Evolutionary conservation across 768 basidiomycete species (phyloP), one percentile per base, ranked within the genome.

Genomic region (Tylopilus sp.): DNA sequence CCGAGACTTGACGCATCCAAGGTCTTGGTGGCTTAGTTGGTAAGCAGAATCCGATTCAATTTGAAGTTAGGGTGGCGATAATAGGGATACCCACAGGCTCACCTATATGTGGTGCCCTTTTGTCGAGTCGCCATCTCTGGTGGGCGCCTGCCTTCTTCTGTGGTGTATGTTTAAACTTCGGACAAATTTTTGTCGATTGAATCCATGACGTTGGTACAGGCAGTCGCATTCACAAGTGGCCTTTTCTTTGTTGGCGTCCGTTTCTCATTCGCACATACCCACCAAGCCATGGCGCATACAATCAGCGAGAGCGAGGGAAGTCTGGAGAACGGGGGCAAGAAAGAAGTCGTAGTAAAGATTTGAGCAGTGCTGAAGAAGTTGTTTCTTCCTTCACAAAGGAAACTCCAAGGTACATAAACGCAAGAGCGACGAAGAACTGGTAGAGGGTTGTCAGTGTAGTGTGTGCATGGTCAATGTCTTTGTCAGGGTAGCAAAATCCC

Each of bases 51-150:
- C 11, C 20, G 15, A 22, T 30, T 22, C 18, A n/a, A 9, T 45
- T 6, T 0, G 12, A 7, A 0, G 5, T 11, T 23, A 11, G n/a
- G 17, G 18, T 10, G 22, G n/a, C n/a, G n/a, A 17, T 8, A 58
- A 31, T 35, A 44, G 6, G 41, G 66, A n/a, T 65, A 17, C 42
- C 36, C 33, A 8, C 48, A 76, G 81, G 81, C 3, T 73, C 79
- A 0, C 82, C 83, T 1, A 77, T 84, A 30, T 75, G 74, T 31
- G 83, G 83, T 2, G 77, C 80, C 3, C 69, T 85, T 20, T 68
- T 85, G 4, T 74, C 79, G 0, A 44, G 62, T 10, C 63, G 69
- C 3, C 81, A 77, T 57, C 63, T 74, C 4, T 85, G 83, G 83
- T 81, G 78, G 77, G 71, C 75, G 15, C 79, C 82, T 3, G 75